A percentile compares a stretch with the other conserved stretches of the same genome.
Conservation (phyloP, 192 early-diverging fungal genomes). For the Coemansia brasiliensis region DNA sequence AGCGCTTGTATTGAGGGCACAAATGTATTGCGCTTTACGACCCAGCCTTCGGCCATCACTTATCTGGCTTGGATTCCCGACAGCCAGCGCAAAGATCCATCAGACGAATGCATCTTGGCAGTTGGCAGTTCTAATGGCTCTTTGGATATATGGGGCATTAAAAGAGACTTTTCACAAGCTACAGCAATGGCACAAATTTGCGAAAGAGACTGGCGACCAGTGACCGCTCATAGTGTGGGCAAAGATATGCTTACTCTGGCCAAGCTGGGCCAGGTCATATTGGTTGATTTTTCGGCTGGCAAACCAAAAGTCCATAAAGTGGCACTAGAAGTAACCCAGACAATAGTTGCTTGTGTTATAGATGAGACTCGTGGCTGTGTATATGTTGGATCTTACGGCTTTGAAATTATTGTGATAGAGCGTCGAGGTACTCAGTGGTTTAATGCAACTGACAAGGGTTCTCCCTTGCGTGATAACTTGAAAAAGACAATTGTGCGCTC, state of each 20-base stretch:
- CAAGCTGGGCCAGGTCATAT: conserved; percentile 31
- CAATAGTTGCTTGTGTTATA: conserved; percentile 30
- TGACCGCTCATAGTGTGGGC: conserved; percentile 26
- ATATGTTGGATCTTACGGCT: conserved; percentile 33
- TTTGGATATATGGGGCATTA: conserved; percentile 26
- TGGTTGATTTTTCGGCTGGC: conserved; percentile 17
- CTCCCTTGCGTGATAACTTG: conserved; percentile 21
- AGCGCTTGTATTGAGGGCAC: conserved; percentile 1
- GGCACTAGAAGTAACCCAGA: conserved; percentile 27
- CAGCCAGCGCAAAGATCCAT: neutral
- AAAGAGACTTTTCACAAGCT: conserved; percentile 15
- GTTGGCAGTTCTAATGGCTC: conserved; percentile 30
- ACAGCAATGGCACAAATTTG: conserved; percentile 4
- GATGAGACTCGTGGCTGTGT: conserved; percentile 21
- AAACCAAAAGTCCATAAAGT: conserved; percentile 8
- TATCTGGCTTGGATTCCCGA: conserved; percentile 30
- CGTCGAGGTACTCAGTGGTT: conserved; percentile 9
- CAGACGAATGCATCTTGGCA: conserved; percentile 5
- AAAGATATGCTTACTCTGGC: conserved; percentile 16
- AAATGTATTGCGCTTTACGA: conserved; percentile 4
- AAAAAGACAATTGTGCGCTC: conserved; percentile 33
- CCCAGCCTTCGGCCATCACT: neutral
- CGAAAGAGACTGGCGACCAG: conserved; percentile 31
- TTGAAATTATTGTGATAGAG: conserved; percentile 27
- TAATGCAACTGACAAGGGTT: conserved; percentile 17